Evolutionary conservation across 2,329 filamentous ascomycete genomes (phyloP).

Genomic region (Ceratocystis huliohia): DNA sequence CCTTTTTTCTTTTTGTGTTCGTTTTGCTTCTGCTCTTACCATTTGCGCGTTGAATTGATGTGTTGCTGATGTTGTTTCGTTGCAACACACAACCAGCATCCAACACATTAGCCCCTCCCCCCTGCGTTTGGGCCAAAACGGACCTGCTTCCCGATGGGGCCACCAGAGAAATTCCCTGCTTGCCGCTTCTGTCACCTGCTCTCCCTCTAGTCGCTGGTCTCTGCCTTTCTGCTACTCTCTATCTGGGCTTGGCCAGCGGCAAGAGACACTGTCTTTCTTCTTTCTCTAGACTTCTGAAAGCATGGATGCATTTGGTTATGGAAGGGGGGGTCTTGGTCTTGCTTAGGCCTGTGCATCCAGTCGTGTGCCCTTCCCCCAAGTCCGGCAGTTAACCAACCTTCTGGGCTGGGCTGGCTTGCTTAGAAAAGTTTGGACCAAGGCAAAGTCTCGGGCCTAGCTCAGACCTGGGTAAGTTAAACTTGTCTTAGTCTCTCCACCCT

Average conservation of each 20-base stretch:
- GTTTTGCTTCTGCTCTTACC: background rate
- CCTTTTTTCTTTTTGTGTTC: background rate
- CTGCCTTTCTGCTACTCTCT: too few relatives aligned
- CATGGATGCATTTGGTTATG: background rate
- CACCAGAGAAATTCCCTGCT: background rate
- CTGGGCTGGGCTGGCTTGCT: background rate
- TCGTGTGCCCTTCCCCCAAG: background rate
- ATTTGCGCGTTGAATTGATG: background rate
- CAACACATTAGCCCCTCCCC: constrained; percentile 6
- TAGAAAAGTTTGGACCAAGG: background rate
- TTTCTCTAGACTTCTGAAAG: background rate
- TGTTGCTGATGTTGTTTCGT: background rate
- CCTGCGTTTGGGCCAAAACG: constrained; percentile 3
- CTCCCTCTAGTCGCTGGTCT: background rate
- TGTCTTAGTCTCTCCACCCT: background rate
- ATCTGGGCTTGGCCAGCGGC: too few relatives aligned
- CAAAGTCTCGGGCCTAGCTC: background rate
- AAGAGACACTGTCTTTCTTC: too few relatives aligned
- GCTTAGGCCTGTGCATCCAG: constrained; percentile 1
- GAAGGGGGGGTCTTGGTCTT: background rate
- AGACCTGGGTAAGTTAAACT: background rate
- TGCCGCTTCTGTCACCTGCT: constrained; percentile 12
- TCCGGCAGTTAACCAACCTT: background rate
- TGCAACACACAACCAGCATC: background rate
- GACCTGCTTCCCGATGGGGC: background rate